These are phyloP conservation scores for Pezicula carpinea DNA, from an alignment of 2,329 filamentous ascomycete genomes.

Conservation along the genomic window DNA sequence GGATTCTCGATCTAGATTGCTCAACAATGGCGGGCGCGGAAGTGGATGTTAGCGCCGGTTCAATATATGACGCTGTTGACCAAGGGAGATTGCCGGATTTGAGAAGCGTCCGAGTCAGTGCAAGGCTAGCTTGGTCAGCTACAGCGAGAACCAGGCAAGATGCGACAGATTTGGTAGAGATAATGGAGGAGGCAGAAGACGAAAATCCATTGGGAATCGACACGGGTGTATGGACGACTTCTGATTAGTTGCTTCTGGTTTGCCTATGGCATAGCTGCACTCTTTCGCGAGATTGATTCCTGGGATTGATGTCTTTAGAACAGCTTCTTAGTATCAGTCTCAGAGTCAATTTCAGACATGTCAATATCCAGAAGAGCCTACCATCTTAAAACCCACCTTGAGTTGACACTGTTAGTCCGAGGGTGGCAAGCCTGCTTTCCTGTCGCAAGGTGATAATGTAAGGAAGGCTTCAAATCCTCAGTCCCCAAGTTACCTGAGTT, in stretches of 20 bases:
- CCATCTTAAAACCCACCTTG: too few relatives aligned
- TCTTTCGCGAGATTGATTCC: not conserved
- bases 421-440: too few relatives aligned
- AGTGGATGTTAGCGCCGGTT: slow-evolving; percentile 16
- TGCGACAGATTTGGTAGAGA: slow-evolving; percentile 21
- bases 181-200: slow-evolving; percentile 23
- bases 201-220: slow-evolving; percentile 21
- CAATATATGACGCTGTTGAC: slow-evolving; percentile 25
- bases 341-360: too few relatives aligned
- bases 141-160: slow-evolving; percentile 16
- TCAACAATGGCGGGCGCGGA: slow-evolving; percentile 21
- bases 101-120: slow-evolving; percentile 26
- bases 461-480: too few relatives aligned
- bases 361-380: too few relatives aligned
- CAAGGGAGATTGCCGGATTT: slow-evolving; percentile 20
- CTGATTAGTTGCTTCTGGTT: not conserved
- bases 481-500: too few relatives aligned
- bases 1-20: slow-evolving; percentile 29
- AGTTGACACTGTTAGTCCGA: too few relatives aligned
- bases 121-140: slow-evolving; percentile 26
- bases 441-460: too few relatives aligned
- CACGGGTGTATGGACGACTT: slow-evolving; percentile 18
- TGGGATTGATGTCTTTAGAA: not conserved
- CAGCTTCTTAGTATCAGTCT: too few relatives aligned
- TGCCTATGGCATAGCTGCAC: not conserved